A percentile compares a stretch with the other conserved stretches of the same genome.
Evolutionary conservation across 345 rosid species (phyloP).

Genomic region (Lumnitzera littorea): DNA sequence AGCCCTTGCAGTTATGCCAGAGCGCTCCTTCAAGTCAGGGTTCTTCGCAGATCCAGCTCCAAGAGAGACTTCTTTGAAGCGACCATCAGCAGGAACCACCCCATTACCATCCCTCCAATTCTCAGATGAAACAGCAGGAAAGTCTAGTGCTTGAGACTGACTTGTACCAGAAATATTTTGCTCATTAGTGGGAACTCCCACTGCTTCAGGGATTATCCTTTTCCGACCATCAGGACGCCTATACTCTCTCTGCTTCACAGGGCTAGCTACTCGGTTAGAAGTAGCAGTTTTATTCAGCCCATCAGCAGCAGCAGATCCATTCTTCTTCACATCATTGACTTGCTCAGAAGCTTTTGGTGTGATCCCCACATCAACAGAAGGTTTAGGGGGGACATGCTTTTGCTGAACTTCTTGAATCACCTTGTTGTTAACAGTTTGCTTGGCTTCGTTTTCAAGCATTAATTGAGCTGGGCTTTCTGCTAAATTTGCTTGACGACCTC

Average conservation of each 20-base stretch:
- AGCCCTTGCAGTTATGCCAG: slow-evolving; percentile 74
- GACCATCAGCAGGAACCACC: slow-evolving; percentile 30
- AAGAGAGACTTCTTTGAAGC: slow-evolving; percentile 29
- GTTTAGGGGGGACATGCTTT: slow-evolving; percentile 42
- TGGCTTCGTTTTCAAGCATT: slow-evolving; percentile 86
- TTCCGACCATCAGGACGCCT: slow-evolving; percentile 97
- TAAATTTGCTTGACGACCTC: slow-evolving; percentile 86
- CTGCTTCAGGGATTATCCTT: slow-evolving; percentile 97
- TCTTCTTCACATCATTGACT: slow-evolving; percentile 44
- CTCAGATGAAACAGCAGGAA: slow-evolving; percentile 28
- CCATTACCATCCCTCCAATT: slow-evolving; percentile 31
- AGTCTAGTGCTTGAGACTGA: slow-evolving; percentile 30
- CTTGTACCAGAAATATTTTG: slow-evolving; percentile 33
- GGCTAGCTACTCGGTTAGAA: slow-evolving; percentile 54
- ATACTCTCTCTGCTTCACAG: slow-evolving; percentile 90
- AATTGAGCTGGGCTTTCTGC: slow-evolving; percentile 92
- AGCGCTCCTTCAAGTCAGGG: slow-evolving; percentile 59
- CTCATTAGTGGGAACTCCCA: slow-evolving; percentile 65
- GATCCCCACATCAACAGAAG: slow-evolving; percentile 40
- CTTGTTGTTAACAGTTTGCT: slow-evolving; percentile 60
- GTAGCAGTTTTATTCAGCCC: slow-evolving; percentile 41
- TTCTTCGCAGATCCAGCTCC: slow-evolving; percentile 39
- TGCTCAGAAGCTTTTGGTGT: slow-evolving; percentile 47
- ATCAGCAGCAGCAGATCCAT: slow-evolving; percentile 36
- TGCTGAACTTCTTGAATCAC: slow-evolving; percentile 48